Base-by-base conservation (phyloP, 192 early-diverging fungal species). In the Rhizophagus sp. region DNA sequence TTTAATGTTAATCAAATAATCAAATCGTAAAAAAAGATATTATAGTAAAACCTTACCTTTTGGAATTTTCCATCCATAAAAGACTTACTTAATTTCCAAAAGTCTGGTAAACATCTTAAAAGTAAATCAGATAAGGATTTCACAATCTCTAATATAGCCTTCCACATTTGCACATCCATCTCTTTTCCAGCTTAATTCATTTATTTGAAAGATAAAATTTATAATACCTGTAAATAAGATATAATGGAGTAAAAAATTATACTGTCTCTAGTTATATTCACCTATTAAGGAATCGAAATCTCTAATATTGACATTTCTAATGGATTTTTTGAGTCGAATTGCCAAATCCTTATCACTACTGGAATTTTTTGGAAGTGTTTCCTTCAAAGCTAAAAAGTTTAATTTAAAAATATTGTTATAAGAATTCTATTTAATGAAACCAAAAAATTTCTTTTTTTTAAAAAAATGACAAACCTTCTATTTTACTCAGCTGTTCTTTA, bases 31-130 rank as follows among this genome's bases (percentile, higher is more conserved):
- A 57, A 24, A 34, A 69, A 44, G 4, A 41, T 41, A 41, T 7
- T 19, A 66, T 10, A 30, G 12, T 61, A 27, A 39, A 12, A 24
- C 15, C 7, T 24, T 66, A 81, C 81, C 80, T 89, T 93, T 69
- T 89, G 85, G 73, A 95, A 93, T 79, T 93, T 91, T 47, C 96
- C 94, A 73, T 97, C 97, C 81, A 94, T 93, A 80, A 90, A 99
- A 5, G 95, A 89, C 73, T 91, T 91, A 68, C 95, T 93, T 3
- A 97, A 83, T 83, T 94, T 92, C 95, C 97, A 97, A 87, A 99
- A 99, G 76, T 96, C 95, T 6, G 96, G 96, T 70, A 99, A 78
- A 44, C 89, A 88, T 49, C 91, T 88, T 27, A 89, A 78, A 19
- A 99, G 83, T 12, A 94, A 84, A 64, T 92, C 89, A n/a, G 95